These are phyloP conservation scores for Lagenaria siceraria DNA, from an alignment of 306 rosid species.

Conservation along the genomic window DNA sequence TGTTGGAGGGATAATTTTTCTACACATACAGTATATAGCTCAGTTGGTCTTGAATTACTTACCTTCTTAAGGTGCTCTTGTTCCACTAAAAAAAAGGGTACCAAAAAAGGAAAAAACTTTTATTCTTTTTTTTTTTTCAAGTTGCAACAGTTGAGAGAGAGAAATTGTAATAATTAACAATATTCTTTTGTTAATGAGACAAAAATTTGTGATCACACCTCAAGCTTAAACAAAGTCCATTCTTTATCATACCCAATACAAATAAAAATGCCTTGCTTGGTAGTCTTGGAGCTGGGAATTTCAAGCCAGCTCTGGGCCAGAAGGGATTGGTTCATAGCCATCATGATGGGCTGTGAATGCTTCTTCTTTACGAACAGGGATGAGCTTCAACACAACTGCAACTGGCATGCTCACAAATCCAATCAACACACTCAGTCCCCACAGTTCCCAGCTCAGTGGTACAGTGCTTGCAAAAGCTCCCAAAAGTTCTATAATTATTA, in stretches of 20 bases:
- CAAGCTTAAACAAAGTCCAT: background rate
- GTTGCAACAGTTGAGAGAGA: background rate
- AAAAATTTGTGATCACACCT: background rate
- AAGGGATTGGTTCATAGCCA: slow-evolving; percentile 60
- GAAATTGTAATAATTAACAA: background rate
- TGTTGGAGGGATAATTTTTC: too few species aligned
- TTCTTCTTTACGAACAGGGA: slow-evolving; percentile 47
- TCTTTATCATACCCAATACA: background rate
- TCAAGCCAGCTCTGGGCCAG: slow-evolving; percentile 50
- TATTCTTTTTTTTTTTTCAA: too few species aligned
- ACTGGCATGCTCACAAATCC: slow-evolving; percentile 71
- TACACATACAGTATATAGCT: too few species aligned
- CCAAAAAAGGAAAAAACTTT: background rate
- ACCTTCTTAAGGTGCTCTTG: background rate
- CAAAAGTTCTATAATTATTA: slow-evolving; percentile 60
- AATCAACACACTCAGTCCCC: slow-evolving; percentile 56
- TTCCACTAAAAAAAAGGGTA: background rate
- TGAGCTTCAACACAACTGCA: slow-evolving; percentile 62
- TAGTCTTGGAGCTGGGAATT: background rate
- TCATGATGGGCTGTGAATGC: slow-evolving; percentile 34
- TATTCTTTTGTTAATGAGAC: background rate
- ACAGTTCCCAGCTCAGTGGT: slow-evolving; percentile 77
- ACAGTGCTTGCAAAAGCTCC: slow-evolving; percentile 88
- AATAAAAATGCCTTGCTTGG: background rate
- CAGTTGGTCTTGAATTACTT: too few species aligned